phyloP scores from a whole-genome alignment of 2,329 filamentous ascomycete species.

The Stachybotrys chartarum region DNA sequence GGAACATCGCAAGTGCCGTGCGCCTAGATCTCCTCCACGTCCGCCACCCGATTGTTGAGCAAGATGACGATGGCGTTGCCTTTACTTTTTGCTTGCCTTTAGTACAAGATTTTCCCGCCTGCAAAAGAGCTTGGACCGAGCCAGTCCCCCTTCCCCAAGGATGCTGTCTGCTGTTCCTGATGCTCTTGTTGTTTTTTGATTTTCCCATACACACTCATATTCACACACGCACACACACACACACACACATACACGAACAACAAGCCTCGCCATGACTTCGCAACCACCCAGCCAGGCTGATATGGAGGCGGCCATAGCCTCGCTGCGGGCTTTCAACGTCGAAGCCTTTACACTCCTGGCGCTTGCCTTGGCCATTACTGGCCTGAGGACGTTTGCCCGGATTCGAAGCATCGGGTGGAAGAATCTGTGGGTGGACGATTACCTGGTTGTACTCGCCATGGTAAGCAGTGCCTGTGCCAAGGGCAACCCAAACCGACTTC shows the following conservation, averaged over 20 bases:
- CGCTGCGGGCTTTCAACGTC: constrained; percentile 17
- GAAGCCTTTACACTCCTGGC: constrained; percentile 37
- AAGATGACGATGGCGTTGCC: neutral
- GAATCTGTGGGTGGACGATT: constrained; percentile 51
- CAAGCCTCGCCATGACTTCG: constrained; percentile 3
- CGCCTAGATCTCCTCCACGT: neutral
- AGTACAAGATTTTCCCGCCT: neutral
- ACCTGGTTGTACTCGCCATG: constrained; percentile 47
- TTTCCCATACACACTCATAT: neutral
- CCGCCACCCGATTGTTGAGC: neutral
- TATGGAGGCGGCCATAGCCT: constrained; percentile 12
- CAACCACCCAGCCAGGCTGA: constrained; percentile 13
- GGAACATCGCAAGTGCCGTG: neutral
- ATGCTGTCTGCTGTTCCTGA: neutral
- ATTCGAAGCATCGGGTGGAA: constrained; percentile 38
- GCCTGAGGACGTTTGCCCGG: constrained; percentile 42
- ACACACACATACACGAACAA: neutral
- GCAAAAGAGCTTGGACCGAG: no score
- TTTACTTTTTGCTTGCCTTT: neutral
- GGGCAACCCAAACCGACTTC: neutral
- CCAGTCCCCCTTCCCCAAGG: no score
- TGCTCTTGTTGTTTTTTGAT: neutral
- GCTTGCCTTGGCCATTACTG: constrained; percentile 41
- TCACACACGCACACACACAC: neutral
- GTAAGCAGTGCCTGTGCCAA: constrained; percentile 21